Conservation (phyloP, 331 rosid genomes). For the Phaseolus coccineus region DNA sequence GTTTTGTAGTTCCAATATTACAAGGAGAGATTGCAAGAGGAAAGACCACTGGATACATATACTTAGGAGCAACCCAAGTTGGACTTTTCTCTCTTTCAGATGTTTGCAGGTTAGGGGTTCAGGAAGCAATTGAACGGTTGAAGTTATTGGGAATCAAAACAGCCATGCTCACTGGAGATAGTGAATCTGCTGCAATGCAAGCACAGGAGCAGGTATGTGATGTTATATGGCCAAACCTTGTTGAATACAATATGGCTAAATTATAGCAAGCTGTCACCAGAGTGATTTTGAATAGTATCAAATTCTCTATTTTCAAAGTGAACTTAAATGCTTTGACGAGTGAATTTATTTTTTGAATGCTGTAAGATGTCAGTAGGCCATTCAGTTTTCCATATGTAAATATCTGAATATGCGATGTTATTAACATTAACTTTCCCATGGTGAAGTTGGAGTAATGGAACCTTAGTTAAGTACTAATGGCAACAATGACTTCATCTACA, state of each 20-base stretch:
- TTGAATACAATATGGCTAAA: constrained; percentile 10
- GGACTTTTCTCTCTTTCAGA: constrained; percentile 79
- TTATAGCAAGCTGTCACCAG: background rate
- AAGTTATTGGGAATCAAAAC: constrained; percentile 79
- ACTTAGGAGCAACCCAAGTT: constrained; percentile 50
- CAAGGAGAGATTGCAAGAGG: constrained; percentile 63
- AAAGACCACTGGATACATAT: constrained; percentile 79
- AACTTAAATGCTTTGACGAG: constrained; percentile 17
- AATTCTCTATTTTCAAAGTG: constrained; percentile 30
- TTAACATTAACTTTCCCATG: constrained; percentile 32
- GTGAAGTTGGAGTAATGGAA: constrained; percentile 19
- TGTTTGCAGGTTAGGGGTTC: constrained; percentile 77
- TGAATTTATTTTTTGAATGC: constrained; percentile 17
- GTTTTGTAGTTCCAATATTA: constrained; percentile 56
- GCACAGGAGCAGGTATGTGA: constrained; percentile 76
- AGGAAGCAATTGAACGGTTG: constrained; percentile 70
- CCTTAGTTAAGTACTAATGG: constrained; percentile 39
- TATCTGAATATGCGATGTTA: constrained; percentile 21
- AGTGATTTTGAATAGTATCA: background rate
- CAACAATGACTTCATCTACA: constrained; percentile 52
- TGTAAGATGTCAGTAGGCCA: constrained; percentile 11
- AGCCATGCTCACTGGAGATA: constrained; percentile 92
- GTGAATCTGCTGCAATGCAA: constrained; percentile 75
- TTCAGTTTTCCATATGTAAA: background rate
- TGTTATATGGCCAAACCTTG: constrained; percentile 10